A percentile compares a stretch with the other conserved stretches of the same genome.
Conservation (phyloP, 2,329 filamentous ascomycete species). For the Claviceps quebecensis region DNA sequence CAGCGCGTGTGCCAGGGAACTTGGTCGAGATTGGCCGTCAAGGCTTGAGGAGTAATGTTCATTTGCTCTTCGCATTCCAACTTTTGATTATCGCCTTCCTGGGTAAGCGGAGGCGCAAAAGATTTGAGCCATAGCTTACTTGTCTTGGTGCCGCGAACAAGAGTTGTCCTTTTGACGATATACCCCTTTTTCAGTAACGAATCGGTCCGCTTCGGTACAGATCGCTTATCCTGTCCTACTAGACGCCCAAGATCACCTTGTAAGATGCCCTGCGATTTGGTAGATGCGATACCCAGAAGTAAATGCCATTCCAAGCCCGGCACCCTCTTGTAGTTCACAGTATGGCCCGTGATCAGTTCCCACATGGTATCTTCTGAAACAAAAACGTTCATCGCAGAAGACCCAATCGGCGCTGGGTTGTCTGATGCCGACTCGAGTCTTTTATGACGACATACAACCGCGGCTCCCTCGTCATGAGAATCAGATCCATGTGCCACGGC, state of each 20-base stretch:
- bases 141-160: slow-evolving; percentile 44
- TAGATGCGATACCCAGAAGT: slow-evolving; percentile 42
- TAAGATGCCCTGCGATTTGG: slow-evolving; percentile 39
- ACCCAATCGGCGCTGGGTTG: neutral
- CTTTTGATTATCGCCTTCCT: slow-evolving; percentile 14
- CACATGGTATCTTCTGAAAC: slow-evolving; percentile 43
- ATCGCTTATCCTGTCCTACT: slow-evolving; percentile 49
- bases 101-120: slow-evolving; percentile 34
- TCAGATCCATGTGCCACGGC: neutral
- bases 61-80: slow-evolving; percentile 18
- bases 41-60: slow-evolving; percentile 23
- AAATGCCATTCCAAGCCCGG: slow-evolving; percentile 46
- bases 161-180: slow-evolving; percentile 44
- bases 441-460: neutral
- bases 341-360: slow-evolving; percentile 45
- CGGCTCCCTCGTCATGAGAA: neutral
- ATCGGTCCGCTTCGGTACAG: slow-evolving; percentile 47
- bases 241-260: slow-evolving; percentile 45
- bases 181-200: slow-evolving; percentile 46
- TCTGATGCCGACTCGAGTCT: neutral
- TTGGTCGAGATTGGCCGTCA: slow-evolving; percentile 33
- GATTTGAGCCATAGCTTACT: slow-evolving; percentile 47
- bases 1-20: slow-evolving; percentile 43
- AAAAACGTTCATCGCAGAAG: slow-evolving; percentile 21
- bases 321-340: slow-evolving; percentile 42